Base-by-base conservation (phyloP, 768 basidiomycete species). In the Leccinum variicolor region DNA sequence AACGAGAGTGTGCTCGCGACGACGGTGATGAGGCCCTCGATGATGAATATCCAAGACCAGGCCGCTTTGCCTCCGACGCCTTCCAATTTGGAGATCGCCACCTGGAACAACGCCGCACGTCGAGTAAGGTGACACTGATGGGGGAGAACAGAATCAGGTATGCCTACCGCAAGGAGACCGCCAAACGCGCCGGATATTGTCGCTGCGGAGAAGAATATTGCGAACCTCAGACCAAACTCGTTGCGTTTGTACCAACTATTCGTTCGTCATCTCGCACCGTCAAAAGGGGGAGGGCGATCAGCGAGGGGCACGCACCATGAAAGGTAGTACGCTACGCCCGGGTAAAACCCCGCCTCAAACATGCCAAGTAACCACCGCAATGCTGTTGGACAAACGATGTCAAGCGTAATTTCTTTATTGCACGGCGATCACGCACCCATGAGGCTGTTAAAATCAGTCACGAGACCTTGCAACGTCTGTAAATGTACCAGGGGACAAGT, bases 141-240 rank as follows among this genome's bases (percentile, higher is more conserved):
- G 39, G 0, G 17, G 0, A 21, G 19, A 17, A 11, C 9, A 9
- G 3, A 14, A 46, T 48, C 11, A 15, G 25, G 25, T 62, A 8
- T 45, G 1, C 76, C 57, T 58, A 87, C 87, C 34, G 87, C 87
- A 50, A 90, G 81, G 19, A 90, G 74, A 51, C 88, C 88, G 53
- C 87, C 87, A 61, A 92, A 92, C 21, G 90, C 89, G n/a, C 90
- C 92, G 2, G 89, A 85, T 0, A 89, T 81, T 3, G 88, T 90
- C 0, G 90, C 90, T 3, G 90, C 87, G 0, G 84, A 83, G 74
- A 89, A 90, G 74, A 90, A 90, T 28, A 90, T 65, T 0, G 87
- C 84, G 25, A 84, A 79, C 8, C 72, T 76, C 53, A 82, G 75
- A 57, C 88, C 90, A 61, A 90, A 89, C 65, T 93, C 92, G 14